Percentiles rank a stretch among this genome's conserved stretches.
Evolutionary conservation across 208 protist species (phyloP).

Genomic region (Wallacemonas sp.): DNA sequence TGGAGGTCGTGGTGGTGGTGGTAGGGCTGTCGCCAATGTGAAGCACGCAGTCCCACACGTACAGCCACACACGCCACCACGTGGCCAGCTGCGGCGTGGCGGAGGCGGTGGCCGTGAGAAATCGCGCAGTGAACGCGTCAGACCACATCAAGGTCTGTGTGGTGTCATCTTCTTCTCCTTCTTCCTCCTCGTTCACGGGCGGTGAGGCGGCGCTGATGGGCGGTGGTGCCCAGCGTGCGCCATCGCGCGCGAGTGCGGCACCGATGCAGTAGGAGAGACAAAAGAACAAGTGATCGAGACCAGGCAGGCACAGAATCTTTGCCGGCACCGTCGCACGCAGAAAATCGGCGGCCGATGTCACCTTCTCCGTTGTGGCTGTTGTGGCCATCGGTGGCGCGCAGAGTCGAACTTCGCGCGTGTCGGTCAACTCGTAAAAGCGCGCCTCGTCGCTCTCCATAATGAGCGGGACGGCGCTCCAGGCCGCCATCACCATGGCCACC

Average conservation of each 20-base stretch:
- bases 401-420: slow-evolving; percentile 18
- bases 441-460: slow-evolving; percentile 55
- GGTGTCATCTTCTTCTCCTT: neutral
- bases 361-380: too few species aligned
- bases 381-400: neutral
- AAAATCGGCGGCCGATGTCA: too few species aligned
- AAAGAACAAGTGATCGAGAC: slow-evolving; percentile 62
- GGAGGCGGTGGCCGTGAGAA: slow-evolving; percentile 23
- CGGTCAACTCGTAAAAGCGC: slow-evolving; percentile 44
- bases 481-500: slow-evolving; percentile 52
- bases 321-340: slow-evolving; percentile 9
- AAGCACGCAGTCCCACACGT: slow-evolving; percentile 71
- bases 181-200: slow-evolving; percentile 7
- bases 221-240: neutral
- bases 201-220: neutral
- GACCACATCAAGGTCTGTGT: neutral
- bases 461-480: slow-evolving; percentile 39
- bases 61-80: slow-evolving; percentile 53
- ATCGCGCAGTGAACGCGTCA: neutral
- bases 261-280: slow-evolving; percentile 65
- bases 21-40: neutral
- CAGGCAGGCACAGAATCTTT: slow-evolving; percentile 49
- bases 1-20: neutral
- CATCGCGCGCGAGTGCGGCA: slow-evolving; percentile 49
- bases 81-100: slow-evolving; percentile 30